phyloP scores from a whole-genome alignment of 73 alveolate species.

The Symbiodinium natans region DNA sequence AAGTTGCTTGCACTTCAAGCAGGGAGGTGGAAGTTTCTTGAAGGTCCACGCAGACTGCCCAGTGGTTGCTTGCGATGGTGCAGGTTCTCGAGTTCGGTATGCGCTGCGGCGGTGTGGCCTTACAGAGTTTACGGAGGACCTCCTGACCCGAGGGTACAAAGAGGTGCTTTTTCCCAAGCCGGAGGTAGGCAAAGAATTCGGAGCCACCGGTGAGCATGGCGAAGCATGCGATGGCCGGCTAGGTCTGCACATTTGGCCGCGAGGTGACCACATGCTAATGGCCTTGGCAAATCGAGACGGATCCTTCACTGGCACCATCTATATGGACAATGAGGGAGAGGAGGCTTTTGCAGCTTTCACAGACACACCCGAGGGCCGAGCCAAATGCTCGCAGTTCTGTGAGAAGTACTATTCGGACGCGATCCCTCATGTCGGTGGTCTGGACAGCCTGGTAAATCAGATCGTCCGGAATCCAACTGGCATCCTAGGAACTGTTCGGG shows the following conservation, averaged over 20 bases:
- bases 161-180: constrained; percentile 82
- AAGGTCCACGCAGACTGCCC: constrained; percentile 51
- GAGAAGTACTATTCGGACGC: constrained; percentile 60
- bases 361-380: constrained; percentile 62
- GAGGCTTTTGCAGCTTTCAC: constrained; percentile 58
- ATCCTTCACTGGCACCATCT: constrained; percentile 84
- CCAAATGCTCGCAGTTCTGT: constrained; percentile 40
- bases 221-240: constrained; percentile 65
- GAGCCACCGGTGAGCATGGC: neutral
- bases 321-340: constrained; percentile 82
- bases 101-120: constrained; percentile 61
- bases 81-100: constrained; percentile 77
- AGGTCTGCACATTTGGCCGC: constrained; percentile 88
- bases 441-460: constrained; percentile 80
- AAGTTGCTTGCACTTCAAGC: constrained; percentile 37
- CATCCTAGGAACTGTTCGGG: constrained; percentile 63
- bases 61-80: constrained; percentile 87
- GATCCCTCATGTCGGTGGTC: constrained; percentile 70
- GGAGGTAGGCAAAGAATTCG: neutral
- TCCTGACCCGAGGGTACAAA: constrained; percentile 79
- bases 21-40: neutral
- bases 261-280: constrained; percentile 93
- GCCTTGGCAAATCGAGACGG: constrained; percentile 81
- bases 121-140: constrained; percentile 68
- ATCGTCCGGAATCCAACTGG: constrained; percentile 82